Conservation (phyloP, 805 yeast genomes). For the Cyberlindnera nakhonratchasimensis region DNA sequence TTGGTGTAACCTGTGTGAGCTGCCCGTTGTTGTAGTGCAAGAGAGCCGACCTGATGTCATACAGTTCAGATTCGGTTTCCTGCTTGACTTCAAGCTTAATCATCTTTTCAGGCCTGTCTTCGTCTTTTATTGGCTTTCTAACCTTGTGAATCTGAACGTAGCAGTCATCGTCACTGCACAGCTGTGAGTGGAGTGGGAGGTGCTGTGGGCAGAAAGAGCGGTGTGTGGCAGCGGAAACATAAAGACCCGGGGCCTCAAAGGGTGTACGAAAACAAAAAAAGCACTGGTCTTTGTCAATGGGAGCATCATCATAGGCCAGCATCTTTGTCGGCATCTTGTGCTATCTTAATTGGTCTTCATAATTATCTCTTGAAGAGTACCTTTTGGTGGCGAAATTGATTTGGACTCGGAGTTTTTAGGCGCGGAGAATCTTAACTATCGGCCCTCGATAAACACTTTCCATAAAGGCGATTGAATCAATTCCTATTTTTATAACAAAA, state of each 20-base stretch:
- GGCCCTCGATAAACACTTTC: too few relatives aligned
- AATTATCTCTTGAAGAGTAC: too few relatives aligned
- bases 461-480: too few relatives aligned
- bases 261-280: constrained; percentile 80
- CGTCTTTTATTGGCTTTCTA: constrained; percentile 37
- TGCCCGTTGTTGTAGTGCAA: constrained; percentile 5
- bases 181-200: constrained; percentile 51
- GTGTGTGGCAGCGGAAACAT: constrained; percentile 71
- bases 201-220: constrained; percentile 68
- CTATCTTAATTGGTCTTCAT: too few relatives aligned
- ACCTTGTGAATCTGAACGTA: constrained; percentile 58
- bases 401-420: background rate
- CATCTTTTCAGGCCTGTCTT: constrained; percentile 39
- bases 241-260: constrained; percentile 53
- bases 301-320: constrained; percentile 23
- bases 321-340: constrained; percentile 2
- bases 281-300: constrained; percentile 84
- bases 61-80: constrained; percentile 58
- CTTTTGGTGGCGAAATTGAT: constrained; percentile 1
- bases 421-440: too few relatives aligned
- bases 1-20: constrained; percentile 34
- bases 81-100: constrained; percentile 67
- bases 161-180: constrained; percentile 45
- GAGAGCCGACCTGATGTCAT: constrained; percentile 37
- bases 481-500: too few relatives aligned